Evolutionary conservation across 305 asterid species (phyloP).

Genomic region (Lippia alba): DNA sequence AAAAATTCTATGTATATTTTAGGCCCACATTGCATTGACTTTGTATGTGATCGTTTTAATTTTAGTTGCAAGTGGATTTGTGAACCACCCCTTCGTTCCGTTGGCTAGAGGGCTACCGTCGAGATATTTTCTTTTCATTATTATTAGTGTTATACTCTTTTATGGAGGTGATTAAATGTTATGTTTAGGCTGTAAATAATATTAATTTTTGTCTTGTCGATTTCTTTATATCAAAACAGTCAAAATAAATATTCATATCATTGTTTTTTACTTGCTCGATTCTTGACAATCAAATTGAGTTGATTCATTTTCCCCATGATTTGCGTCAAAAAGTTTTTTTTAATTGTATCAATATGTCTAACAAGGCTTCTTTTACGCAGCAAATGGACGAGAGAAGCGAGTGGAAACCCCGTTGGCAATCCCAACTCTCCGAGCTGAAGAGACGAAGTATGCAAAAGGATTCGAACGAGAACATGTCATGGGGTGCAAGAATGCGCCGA

Average conservation of each 20-base stretch:
- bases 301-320: background rate
- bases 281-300: no score
- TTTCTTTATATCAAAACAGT: background rate
- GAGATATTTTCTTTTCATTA: background rate
- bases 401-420: conserved; percentile 73
- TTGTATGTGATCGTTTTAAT: no score
- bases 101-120: background rate
- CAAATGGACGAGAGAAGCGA: conserved; percentile 53
- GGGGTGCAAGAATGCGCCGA: conserved; percentile 76
- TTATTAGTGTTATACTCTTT: no score
- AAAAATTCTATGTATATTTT: background rate
- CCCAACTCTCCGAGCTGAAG: conserved; percentile 66
- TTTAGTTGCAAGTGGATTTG: background rate
- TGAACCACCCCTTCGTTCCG: background rate
- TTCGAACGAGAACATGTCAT: conserved; percentile 47
- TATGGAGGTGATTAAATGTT: background rate
- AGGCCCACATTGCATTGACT: background rate
- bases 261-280: no score
- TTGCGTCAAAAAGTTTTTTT: no score
- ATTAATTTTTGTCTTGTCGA: background rate
- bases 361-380: conserved; percentile 38
- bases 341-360: conserved; percentile 13
- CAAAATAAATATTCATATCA: no score
- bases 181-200: background rate
- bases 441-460: conserved; percentile 56